Conservation (phyloP, 176 grass and related monocot genomes). For the Hsuehochloa calcarea region DNA sequence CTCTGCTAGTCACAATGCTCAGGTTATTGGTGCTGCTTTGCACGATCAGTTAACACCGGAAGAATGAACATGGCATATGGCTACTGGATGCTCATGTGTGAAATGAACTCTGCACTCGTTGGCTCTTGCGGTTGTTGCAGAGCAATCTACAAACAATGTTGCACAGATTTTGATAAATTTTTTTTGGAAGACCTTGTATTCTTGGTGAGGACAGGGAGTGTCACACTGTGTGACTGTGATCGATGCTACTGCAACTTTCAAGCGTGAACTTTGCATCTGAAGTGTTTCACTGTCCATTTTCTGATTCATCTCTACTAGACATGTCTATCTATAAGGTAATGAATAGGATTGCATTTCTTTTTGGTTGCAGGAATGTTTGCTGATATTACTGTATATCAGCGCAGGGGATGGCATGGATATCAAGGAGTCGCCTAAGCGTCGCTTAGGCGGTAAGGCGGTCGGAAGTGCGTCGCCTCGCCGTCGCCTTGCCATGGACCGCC, state of each 20-base stretch:
- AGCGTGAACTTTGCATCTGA: slow-evolving; percentile 32
- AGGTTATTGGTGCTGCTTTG: slow-evolving; percentile 33
- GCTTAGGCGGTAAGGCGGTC: no score
- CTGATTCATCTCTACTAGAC: slow-evolving; percentile 37
- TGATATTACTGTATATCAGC: slow-evolving; percentile 51
- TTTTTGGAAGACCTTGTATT: slow-evolving; percentile 19
- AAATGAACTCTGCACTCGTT: neutral
- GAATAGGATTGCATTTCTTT: neutral
- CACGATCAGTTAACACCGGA: slow-evolving; percentile 6
- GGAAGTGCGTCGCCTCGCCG: no score
- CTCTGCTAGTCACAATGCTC: slow-evolving; percentile 30
- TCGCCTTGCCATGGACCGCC: no score
- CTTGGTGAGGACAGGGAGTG: neutral
- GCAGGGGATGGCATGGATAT: slow-evolving; percentile 38
- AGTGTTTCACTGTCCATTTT: slow-evolving; percentile 49
- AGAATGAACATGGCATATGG: slow-evolving; percentile 26
- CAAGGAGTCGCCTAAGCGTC: no score
- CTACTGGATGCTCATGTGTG: neutral
- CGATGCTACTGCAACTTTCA: slow-evolving; percentile 39
- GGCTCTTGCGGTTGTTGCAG: neutral
- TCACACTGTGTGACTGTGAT: neutral
- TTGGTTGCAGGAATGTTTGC: slow-evolving; percentile 31
- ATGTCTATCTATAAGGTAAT: slow-evolving; percentile 39
- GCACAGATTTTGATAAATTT: neutral
- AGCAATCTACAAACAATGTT: slow-evolving; percentile 15